Conservation (phyloP, 1,284 basidiomycete species). For the Puccinia sorghi region DNA sequence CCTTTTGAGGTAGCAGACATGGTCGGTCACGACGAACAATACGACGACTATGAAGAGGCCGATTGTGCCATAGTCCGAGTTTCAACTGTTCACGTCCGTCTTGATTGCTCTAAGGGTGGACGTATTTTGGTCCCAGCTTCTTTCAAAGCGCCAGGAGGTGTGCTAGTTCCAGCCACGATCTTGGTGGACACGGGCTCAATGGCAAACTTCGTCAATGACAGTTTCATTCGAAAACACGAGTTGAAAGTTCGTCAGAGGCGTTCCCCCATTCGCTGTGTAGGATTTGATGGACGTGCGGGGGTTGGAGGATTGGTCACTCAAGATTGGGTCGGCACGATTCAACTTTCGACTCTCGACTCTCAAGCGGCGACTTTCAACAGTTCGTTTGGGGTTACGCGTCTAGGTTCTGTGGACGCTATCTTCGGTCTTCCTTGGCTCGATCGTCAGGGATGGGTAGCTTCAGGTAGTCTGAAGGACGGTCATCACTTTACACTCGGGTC, state of each 20-base stretch:
- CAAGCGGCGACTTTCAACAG: not conserved
- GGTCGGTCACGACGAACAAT: not conserved
- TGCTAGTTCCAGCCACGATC: not conserved
- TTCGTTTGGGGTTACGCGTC: constrained; percentile 6
- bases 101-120: not conserved
- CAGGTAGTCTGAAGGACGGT: no score
- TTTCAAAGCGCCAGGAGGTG: not conserved
- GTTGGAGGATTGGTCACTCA: constrained; percentile 10
- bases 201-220: constrained; percentile 16
- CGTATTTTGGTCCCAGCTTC: not conserved
- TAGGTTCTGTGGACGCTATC: constrained; percentile 21
- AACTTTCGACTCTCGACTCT: not conserved
- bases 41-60: not conserved
- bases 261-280: not conserved
- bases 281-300: constrained; percentile 10
- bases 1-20: not conserved
- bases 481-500: no score
- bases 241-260: not conserved
- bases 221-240: not conserved
- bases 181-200: not conserved
- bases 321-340: not conserved
- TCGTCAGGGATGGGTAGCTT: no score
- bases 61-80: not conserved
- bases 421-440: no score
- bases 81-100: not conserved